Conservation (phyloP, 2,329 filamentous ascomycete genomes). For the Microsporum audouinii region DNA sequence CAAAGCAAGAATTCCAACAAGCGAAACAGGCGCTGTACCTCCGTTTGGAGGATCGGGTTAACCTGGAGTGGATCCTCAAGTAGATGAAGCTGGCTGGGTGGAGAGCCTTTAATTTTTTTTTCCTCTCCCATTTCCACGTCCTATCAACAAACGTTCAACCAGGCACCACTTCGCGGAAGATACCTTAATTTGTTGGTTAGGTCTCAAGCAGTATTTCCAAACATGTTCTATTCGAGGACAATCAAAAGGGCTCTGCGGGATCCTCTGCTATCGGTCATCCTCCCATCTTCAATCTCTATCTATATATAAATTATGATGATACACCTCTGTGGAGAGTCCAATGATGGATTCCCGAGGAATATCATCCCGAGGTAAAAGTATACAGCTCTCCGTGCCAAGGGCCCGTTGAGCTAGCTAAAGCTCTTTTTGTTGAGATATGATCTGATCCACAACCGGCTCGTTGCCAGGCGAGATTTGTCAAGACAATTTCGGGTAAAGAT, state of each 20-base stretch:
- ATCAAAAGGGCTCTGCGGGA: not conserved
- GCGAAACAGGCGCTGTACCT: constrained; percentile 8
- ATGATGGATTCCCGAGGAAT: not conserved
- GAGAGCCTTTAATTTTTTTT: not conserved
- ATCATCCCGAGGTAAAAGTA: not conserved
- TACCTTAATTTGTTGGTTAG: not conserved
- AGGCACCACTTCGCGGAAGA: not conserved
- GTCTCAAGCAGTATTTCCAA: not conserved
- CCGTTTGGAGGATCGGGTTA: constrained; percentile 5
- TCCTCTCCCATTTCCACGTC: not conserved
- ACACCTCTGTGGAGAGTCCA: not conserved
- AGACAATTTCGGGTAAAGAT: not conserved
- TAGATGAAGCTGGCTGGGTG: not conserved
- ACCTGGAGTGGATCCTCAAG: not conserved
- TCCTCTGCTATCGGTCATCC: not conserved
- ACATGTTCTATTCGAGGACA: not conserved
- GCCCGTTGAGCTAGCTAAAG: not conserved
- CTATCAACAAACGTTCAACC: not conserved
- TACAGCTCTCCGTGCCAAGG: not conserved
- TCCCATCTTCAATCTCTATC: not conserved
- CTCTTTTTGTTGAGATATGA: not conserved
- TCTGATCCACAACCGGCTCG: not conserved
- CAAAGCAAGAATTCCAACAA: constrained; percentile 1
- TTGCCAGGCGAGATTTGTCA: not conserved
- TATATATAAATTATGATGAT: not conserved